These are phyloP conservation scores for Antitrichia curtipendula DNA, from an alignment of 225 moss, liverwort and hornwort genomes.

Conservation along the genomic window DNA sequence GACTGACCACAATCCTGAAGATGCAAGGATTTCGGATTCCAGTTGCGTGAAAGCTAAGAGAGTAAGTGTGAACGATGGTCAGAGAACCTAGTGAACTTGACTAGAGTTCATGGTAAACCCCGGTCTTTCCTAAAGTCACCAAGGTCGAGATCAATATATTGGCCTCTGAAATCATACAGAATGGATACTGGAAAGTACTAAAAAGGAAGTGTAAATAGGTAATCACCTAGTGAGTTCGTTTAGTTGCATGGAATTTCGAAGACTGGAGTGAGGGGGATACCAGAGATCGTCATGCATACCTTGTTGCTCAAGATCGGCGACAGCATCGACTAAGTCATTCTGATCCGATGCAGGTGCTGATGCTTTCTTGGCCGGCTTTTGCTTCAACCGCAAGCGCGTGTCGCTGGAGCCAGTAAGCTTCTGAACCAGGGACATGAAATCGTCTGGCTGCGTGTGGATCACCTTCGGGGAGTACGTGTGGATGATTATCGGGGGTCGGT, in stretches of 20 bases:
- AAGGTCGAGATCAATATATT: not conserved
- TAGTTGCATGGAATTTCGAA: not conserved
- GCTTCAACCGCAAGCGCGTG: constrained; percentile 31
- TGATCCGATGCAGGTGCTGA: not conserved
- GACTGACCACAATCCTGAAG: not conserved
- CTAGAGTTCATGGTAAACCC: not conserved
- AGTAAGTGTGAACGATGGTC: not conserved
- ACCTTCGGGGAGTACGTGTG: constrained; percentile 92
- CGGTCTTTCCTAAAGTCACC: not conserved
- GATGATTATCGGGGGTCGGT: constrained; percentile 69
- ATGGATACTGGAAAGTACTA: not conserved
- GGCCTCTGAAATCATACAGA: not conserved
- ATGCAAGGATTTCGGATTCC: not conserved
- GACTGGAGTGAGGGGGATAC: not conserved
- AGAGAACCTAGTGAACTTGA: not conserved
- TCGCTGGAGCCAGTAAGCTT: constrained; percentile 66
- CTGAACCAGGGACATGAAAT: constrained; percentile 76
- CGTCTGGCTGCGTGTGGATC: constrained; percentile 62
- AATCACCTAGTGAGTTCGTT: not conserved
- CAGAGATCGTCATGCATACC: constrained; percentile 2
- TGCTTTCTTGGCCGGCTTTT: constrained; percentile 6
- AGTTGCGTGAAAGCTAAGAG: not conserved
- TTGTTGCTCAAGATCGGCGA: constrained; percentile 15
- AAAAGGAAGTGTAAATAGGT: not conserved
- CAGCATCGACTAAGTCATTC: not conserved